These are phyloP conservation scores for Cavenderia fasciculata DNA, from an alignment of 78 protist species.

Conservation along the genomic window DNA sequence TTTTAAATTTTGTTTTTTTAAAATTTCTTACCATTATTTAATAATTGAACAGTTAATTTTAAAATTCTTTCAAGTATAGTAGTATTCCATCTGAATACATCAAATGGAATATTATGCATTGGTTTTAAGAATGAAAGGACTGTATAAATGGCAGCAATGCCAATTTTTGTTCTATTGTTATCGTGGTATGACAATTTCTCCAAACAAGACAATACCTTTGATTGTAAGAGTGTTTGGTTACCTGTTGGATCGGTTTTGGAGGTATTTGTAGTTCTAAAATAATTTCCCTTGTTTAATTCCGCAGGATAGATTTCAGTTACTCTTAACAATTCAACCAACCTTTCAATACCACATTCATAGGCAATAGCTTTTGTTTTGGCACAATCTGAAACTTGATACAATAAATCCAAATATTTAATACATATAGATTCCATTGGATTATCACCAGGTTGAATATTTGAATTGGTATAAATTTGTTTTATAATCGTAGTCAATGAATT, in stretches of 20 bases:
- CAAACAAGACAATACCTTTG: slow-evolving; percentile 33
- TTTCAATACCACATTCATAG: slow-evolving; percentile 56
- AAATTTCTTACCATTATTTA: slow-evolving; percentile 8
- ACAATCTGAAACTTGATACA: slow-evolving; percentile 71
- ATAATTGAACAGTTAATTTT: slow-evolving; percentile 25
- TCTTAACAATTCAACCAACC: background rate
- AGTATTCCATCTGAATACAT: slow-evolving; percentile 61
- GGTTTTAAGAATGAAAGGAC: background rate
- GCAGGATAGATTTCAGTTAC: slow-evolving; percentile 32
- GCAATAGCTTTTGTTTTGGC: slow-evolving; percentile 69
- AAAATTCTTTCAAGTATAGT: slow-evolving; percentile 19
- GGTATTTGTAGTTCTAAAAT: slow-evolving; percentile 13
- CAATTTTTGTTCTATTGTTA: slow-evolving; percentile 28
- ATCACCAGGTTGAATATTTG: background rate
- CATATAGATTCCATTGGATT: slow-evolving; percentile 10
- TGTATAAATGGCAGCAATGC: background rate
- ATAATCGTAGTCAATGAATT: slow-evolving; percentile 7
- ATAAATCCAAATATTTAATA: slow-evolving; percentile 41
- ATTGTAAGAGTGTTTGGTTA: background rate
- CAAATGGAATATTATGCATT: slow-evolving; percentile 20
- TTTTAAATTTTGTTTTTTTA: background rate
- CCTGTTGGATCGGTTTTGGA: background rate
- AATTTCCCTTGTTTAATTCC: slow-evolving; percentile 27
- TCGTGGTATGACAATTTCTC: slow-evolving; percentile 59
- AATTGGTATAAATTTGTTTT: background rate